Evolutionary conservation across 106 monocot genomes (phyloP).

Genomic region (Vanilla planifolia): DNA sequence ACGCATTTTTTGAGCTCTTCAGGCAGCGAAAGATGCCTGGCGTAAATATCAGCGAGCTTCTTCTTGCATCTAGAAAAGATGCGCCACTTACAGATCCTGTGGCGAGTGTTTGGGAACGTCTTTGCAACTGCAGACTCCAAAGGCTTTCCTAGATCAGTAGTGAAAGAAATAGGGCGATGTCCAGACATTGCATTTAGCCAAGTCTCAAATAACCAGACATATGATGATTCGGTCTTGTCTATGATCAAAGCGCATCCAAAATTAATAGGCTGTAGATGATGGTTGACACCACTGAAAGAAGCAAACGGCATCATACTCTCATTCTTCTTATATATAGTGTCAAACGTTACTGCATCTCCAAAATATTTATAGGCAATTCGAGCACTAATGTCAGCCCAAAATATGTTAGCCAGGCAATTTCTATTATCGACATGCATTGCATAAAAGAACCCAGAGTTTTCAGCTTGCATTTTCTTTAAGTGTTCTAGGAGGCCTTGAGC

Average conservation of each 20-base stretch:
- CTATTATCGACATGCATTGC: conserved; percentile 46
- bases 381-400: conserved; percentile 55
- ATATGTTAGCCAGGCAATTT: conserved; percentile 47
- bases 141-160: conserved; percentile 50
- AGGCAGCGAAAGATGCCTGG: conserved; percentile 32
- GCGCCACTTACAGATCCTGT: conserved; percentile 55
- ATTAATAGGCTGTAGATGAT: conserved; percentile 45
- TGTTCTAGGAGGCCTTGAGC: conserved; percentile 54
- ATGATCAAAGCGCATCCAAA: conserved; percentile 66
- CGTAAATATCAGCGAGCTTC: conserved; percentile 39
- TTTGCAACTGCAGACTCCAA: conserved; percentile 42
- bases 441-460: conserved; percentile 61
- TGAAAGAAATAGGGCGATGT: conserved; percentile 41
- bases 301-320: conserved; percentile 54
- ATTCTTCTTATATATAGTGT: conserved; percentile 55
- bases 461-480: conserved; percentile 48
- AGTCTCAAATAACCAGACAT: conserved; percentile 59
- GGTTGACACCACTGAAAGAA: conserved; percentile 55
- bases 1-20: conserved; percentile 51
- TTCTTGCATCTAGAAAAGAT: conserved; percentile 66
- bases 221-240: conserved; percentile 42
- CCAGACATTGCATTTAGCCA: conserved; percentile 58
- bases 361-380: conserved; percentile 51
- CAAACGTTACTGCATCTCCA: conserved; percentile 72
- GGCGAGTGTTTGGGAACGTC: conserved; percentile 53